A percentile compares a stretch with the other conserved stretches of the same genome.
Conservation (phyloP, 2,329 filamentous ascomycete genomes). For the Davidsoniella neocaledoniae region DNA sequence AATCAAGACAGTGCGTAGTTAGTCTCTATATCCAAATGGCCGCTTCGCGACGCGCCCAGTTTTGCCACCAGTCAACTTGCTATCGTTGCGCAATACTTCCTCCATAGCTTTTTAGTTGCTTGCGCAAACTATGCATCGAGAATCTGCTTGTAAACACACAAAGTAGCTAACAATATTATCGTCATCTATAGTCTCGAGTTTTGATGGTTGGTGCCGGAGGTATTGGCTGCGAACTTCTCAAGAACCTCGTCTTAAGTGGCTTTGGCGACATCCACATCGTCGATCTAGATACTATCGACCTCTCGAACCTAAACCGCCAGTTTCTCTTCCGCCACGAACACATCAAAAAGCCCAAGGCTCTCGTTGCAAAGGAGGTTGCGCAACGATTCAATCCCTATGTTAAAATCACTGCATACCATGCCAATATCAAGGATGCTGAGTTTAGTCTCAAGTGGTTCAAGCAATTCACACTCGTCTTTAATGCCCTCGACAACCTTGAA, state of each 20-base stretch:
- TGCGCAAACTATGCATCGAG: background rate
- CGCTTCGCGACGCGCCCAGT: no score
- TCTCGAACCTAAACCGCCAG: conserved; percentile 94
- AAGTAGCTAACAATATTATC: background rate
- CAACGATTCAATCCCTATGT: conserved; percentile 78
- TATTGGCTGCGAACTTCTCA: conserved; percentile 93
- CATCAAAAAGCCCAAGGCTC: conserved; percentile 91
- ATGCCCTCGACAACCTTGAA: conserved; percentile 90
- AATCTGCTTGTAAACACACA: background rate
- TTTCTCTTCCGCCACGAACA: conserved; percentile 94
- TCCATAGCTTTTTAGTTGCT: conserved; percentile 5
- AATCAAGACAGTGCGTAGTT: conserved; percentile 1
- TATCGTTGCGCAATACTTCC: background rate
- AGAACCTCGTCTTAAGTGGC: conserved; percentile 82
- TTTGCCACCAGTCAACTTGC: no score
- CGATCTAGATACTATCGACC: conserved; percentile 93
- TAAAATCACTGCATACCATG: conserved; percentile 76
- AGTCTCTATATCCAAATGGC: background rate
- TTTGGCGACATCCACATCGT: conserved; percentile 91
- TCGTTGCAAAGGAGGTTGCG: conserved; percentile 86
- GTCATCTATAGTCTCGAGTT: conserved; percentile 49
- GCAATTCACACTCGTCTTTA: conserved; percentile 75
- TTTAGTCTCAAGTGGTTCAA: conserved; percentile 86
- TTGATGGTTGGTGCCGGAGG: conserved; percentile 92
- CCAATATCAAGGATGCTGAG: conserved; percentile 78